These are phyloP conservation scores for Cephalotrichum gorgonifer DNA, from an alignment of 2,329 filamentous ascomycete genomes.

Conservation along the genomic window DNA sequence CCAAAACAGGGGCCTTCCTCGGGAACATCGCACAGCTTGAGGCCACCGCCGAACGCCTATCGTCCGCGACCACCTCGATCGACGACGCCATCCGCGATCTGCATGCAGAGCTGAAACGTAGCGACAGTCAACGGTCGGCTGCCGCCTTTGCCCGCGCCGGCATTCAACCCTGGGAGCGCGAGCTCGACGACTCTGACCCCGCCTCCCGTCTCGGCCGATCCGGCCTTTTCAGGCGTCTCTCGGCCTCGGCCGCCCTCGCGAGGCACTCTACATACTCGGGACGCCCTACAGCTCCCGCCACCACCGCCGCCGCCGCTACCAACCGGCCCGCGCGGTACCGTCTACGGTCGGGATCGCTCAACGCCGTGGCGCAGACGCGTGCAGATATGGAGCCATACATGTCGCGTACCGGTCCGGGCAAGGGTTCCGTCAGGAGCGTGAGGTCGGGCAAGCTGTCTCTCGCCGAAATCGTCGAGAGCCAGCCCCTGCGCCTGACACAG, in stretches of 20 bases:
- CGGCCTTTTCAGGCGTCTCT: constrained; percentile 30
- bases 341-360: constrained; percentile 1
- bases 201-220: constrained; percentile 14
- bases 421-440: constrained; percentile 40
- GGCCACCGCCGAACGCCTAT: constrained; percentile 64
- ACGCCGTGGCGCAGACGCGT: constrained; percentile 15
- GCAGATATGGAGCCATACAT: constrained; percentile 22
- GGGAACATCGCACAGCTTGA: constrained; percentile 66
- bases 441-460: constrained; percentile 40
- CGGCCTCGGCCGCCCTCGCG: constrained; percentile 48
- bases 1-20: constrained; percentile 49
- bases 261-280: constrained; percentile 39
- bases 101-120: constrained; percentile 60
- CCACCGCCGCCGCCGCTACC: neutral
- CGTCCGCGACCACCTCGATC: constrained; percentile 58
- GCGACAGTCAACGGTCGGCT: constrained; percentile 57
- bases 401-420: constrained; percentile 43
- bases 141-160: constrained; percentile 32
- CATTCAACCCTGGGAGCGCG: neutral
- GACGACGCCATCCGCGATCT: constrained; percentile 68
- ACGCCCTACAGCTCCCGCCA: neutral
- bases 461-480: constrained; percentile 47
- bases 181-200: constrained; percentile 7
- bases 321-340: constrained; percentile 1
- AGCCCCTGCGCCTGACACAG: constrained; percentile 38